Conservation (phyloP, 352 stramenopile genomes). For the Salisapilia sapeloensis region DNA sequence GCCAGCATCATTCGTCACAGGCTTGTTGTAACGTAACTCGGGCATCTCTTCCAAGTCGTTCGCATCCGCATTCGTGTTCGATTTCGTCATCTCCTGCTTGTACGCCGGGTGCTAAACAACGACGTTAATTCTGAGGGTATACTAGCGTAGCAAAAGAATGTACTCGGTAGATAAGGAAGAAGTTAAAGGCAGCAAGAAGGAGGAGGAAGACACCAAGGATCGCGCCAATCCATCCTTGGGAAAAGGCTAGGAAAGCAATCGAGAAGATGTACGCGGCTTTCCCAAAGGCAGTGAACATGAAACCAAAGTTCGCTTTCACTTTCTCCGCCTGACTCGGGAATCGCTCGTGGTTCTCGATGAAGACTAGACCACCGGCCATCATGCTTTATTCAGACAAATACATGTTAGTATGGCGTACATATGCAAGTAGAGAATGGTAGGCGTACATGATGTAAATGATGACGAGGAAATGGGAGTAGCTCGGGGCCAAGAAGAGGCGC, state of each 20-base stretch:
- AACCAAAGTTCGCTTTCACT: constrained; percentile 77
- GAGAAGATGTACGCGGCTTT: constrained; percentile 71
- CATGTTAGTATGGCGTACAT: neutral
- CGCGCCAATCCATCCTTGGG: constrained; percentile 62
- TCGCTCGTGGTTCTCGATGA: constrained; percentile 73
- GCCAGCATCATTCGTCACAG: constrained; percentile 17
- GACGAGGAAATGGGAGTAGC: constrained; percentile 76
- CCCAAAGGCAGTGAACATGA: constrained; percentile 78
- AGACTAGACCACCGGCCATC: constrained; percentile 37
- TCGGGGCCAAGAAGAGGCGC: constrained; percentile 50
- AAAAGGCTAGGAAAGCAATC: constrained; percentile 72
- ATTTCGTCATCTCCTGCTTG: constrained; percentile 57
- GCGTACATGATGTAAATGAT: constrained; percentile 70
- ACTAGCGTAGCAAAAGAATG: constrained; percentile 2
- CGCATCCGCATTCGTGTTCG: constrained; percentile 15
- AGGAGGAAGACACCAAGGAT: constrained; percentile 63
- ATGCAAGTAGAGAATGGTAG: constrained; percentile 1
- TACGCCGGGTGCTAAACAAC: constrained; percentile 53
- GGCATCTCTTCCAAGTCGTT: constrained; percentile 63
- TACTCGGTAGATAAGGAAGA: constrained; percentile 76
- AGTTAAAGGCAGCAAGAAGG: constrained; percentile 66
- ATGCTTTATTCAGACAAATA: neutral
- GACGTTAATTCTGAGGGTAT: constrained; percentile 3
- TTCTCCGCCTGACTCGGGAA: constrained; percentile 63
- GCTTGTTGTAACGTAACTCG: constrained; percentile 66